Evolutionary conservation across 768 basidiomycete species (phyloP).

Genomic region (Suillus decipiens): DNA sequence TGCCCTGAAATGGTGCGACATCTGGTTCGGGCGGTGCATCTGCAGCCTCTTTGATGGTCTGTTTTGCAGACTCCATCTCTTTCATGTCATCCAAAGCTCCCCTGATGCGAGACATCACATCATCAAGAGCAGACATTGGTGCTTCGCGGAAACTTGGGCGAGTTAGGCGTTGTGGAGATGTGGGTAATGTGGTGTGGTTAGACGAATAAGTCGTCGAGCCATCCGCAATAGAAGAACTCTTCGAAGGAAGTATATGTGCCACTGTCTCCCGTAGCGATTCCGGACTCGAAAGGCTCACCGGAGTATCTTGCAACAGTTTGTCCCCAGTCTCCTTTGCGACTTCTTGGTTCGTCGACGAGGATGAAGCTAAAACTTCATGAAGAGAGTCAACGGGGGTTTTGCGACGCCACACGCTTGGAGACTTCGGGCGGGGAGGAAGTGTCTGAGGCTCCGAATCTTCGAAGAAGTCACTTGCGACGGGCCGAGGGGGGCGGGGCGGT

Average conservation of each 20-base stretch:
- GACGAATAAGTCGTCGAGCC: conserved; percentile 16
- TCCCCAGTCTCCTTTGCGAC: neutral
- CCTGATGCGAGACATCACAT: conserved; percentile 84
- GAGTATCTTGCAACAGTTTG: neutral
- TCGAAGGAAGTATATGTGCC: conserved; percentile 9
- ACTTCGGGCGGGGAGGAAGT: conserved; percentile 32
- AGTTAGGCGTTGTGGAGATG: conserved; percentile 24
- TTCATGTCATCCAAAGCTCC: conserved; percentile 76
- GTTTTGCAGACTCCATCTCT: conserved; percentile 24
- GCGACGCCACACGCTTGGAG: conserved; percentile 49
- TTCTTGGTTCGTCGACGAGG: neutral
- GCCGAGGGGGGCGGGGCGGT: conserved; percentile 40
- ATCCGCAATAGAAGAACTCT: conserved; percentile 18
- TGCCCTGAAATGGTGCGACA: conserved; percentile 13
- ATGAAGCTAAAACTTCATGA: neutral
- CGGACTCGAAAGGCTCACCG: neutral
- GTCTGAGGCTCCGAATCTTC: conserved; percentile 40
- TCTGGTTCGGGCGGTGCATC: conserved; percentile 19
- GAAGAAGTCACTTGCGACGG: conserved; percentile 74
- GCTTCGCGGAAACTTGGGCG: conserved; percentile 44
- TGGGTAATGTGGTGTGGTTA: conserved; percentile 19
- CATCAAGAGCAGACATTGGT: conserved; percentile 74
- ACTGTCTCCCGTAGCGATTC: conserved; percentile 3
- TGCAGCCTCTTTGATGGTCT: conserved; percentile 19
- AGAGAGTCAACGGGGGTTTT: conserved; percentile 13